These are phyloP conservation scores for Cylindrodendrum hubeiense DNA, from an alignment of 2,329 filamentous ascomycete species.

Conservation along the genomic window DNA sequence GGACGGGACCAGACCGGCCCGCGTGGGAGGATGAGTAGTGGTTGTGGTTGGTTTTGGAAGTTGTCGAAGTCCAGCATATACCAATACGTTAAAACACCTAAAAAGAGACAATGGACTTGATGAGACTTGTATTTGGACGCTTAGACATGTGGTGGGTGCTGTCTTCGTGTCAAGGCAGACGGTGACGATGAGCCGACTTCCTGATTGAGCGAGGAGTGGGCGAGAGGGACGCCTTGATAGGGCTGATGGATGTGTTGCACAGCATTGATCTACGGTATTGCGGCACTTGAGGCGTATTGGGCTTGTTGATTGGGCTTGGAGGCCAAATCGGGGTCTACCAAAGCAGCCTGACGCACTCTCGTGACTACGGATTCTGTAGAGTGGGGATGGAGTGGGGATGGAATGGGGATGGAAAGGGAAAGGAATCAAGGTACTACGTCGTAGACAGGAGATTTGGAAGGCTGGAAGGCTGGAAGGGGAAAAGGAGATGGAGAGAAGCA, in stretches of 20 bases:
- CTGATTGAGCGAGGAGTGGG: slow-evolving; percentile 5
- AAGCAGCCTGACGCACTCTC: neutral
- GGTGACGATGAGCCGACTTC: neutral
- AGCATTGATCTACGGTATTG: neutral
- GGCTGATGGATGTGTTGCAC: slow-evolving; percentile 33
- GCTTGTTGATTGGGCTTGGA: neutral
- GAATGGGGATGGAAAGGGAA: neutral
- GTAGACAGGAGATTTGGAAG: neutral
- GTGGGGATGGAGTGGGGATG: neutral
- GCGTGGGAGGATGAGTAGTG: slow-evolving; percentile 20
- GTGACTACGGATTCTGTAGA: neutral
- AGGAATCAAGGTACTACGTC: neutral
- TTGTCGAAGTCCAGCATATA: slow-evolving; percentile 37
- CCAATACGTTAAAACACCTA: slow-evolving; percentile 37
- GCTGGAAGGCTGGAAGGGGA: neutral
- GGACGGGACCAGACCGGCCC: slow-evolving; percentile 14
- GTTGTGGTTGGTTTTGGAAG: slow-evolving; percentile 20
- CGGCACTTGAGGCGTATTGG: no score
- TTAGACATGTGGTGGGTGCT: neutral
- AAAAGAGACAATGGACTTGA: slow-evolving; percentile 36
- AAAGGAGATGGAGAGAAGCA: neutral
- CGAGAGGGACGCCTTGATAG: slow-evolving; percentile 31
- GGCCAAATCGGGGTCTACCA: neutral
- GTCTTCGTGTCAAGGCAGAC: no score
- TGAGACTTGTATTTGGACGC: slow-evolving; percentile 6